Evolutionary conservation across 768 basidiomycete species (phyloP), one percentile per base, ranked within the genome.

Genomic region (Russula olivacea): DNA sequence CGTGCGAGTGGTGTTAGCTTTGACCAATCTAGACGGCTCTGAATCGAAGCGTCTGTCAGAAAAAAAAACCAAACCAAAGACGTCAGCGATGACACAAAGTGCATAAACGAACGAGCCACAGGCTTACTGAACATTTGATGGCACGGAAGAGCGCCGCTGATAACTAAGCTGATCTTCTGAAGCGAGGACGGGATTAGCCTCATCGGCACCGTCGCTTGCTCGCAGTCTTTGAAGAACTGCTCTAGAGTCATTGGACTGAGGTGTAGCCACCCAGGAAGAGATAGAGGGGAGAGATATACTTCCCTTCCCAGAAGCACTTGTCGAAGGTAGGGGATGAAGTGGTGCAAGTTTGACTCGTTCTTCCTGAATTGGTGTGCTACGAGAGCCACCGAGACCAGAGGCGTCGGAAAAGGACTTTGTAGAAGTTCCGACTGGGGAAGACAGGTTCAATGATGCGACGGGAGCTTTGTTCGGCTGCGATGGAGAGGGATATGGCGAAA

Each of bases 221-320:
- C 50, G 61, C 25, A 68, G 45, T 32, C 67, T 62, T 34, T 67
- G 32, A 15, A 68, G 60, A 32, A 68, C 66, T 10, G 61, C 62
- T 41, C 61, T 55, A 1, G 67, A 68, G 43, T 68, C 65, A 55
- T 45, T 17, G 48, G 60, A 40, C 19, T 56, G 65, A 19, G 64
- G 52, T 9, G 65, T n/a, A 34, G 54, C 40, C 21, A 55, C 61
- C 61, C 47, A 59, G 38, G 67, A 64, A 8, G 87, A 84, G 60
- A 88, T 88, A 0, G 87, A 85, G 1, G 86, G 87, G 4, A 88
- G 70, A 1, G 85, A 81, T 64, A 85, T 85, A 2, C 76, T 73
- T 1, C 78, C 72, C 17, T 73, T 72, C 30, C 68, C 73, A 17
- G 72, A 66, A 47, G 69, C 69, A 52, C 65, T 71, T 1, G 71